Evolutionary conservation across 202 grass and related monocot species (phyloP).

Genomic region (Alloteropsis angusta): DNA sequence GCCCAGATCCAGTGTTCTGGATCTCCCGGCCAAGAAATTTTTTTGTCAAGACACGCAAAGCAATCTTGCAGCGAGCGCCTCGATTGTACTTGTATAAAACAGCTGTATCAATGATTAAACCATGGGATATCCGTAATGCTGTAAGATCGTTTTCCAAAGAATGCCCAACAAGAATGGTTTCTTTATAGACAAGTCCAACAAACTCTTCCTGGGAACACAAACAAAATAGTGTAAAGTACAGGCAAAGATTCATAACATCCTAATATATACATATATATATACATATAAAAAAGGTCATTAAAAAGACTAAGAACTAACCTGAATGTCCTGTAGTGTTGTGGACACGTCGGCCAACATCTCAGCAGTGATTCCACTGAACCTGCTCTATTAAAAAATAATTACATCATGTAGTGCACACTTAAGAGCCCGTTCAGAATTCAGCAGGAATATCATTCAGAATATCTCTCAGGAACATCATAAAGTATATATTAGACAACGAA

Average conservation of each 20-base stretch:
- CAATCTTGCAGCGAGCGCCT: constrained; percentile 58
- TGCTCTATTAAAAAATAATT: constrained; percentile 34
- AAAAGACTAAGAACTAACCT: constrained; percentile 35
- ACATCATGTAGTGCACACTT: background rate
- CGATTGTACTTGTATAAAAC: constrained; percentile 63
- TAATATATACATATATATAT: background rate
- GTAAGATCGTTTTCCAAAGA: constrained; percentile 91
- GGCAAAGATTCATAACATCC: constrained; percentile 5
- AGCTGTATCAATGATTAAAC: constrained; percentile 82
- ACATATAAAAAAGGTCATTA: background rate
- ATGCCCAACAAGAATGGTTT: constrained; percentile 94
- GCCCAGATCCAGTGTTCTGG: constrained; percentile 63
- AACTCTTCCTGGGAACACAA: constrained; percentile 66
- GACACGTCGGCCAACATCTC: constrained; percentile 86
- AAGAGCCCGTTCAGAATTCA: background rate
- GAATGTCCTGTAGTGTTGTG: constrained; percentile 83
- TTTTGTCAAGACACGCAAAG: constrained; percentile 72
- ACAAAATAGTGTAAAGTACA: background rate
- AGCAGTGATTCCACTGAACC: constrained; percentile 82
- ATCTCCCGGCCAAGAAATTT: constrained; percentile 68
- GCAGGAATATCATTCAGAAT: constrained; percentile 1
- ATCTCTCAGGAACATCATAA: constrained; percentile 11
- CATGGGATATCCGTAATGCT: constrained; percentile 71
- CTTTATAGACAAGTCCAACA: constrained; percentile 60
- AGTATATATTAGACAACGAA: constrained; percentile 6